Base-by-base conservation (phyloP, 1,139 yeast genomes). In the Debaryomyces nepalensis region DNA sequence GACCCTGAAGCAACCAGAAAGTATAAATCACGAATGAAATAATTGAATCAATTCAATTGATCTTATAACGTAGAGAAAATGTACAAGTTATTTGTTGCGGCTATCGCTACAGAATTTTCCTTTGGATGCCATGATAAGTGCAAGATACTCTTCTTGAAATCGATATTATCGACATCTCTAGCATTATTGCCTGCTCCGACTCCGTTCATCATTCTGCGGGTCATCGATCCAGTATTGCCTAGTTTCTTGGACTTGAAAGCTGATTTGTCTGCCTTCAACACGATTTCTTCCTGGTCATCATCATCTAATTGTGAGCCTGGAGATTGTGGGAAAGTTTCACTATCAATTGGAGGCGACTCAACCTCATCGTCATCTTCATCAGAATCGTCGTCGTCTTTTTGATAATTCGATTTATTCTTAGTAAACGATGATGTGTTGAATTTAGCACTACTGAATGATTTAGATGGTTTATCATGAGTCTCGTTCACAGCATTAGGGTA, bases 41-140 rank as follows among this genome's bases (percentile, higher is more conserved):
- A 27, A 34, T 24, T 24, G 24, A 34, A 22, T 34, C 37, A 34
- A 34, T 24, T 30, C 41, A 33, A 18, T 29, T 23, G 29, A 22
- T 18, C 12, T 57, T 66, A 83, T 57, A 82, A 73, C 47, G 88
- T 82, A 43, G 88, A 82, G 63, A 84, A 84, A 51, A 86, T 84
- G 70, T 86, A 86, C 59, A 88, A 77, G 69, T 95, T 95, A 71
- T 95, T 95, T 20, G 99, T 95, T 23, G 99, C 99, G 39, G 98
- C 99, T 59, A 95, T 88, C 33, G 99, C 99, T 53, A 95, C 96
- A 39, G 95, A 85, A 69, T 93, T 89, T 70, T 95, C 99, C 58
- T 76, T 78, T 51, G 99, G 99, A 72, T 95, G 99, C 99, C 99
- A 95, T 61, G 98, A 90, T 66, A 90, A 77, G 70, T 93, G 98